Evolutionary conservation across 371 early-diverging fungal genomes (phyloP), one percentile per base, ranked within the genome.

Genomic region (Mortierella sp.): DNA sequence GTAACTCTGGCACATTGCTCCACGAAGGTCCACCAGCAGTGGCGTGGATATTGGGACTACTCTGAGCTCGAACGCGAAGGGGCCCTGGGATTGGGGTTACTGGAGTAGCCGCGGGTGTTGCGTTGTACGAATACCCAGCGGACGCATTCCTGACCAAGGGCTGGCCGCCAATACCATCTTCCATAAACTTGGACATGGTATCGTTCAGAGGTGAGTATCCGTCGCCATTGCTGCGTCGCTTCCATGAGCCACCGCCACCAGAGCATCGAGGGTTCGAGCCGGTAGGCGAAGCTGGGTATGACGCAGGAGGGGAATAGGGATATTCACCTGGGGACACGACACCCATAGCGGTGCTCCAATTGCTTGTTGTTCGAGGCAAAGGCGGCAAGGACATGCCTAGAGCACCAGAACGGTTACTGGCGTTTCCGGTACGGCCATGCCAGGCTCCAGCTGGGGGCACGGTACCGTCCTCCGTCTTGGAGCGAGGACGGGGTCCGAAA

Each of bases 11-110:
- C 0, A 54, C 66, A 54, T 67, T 72, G 61, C 62, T 64, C 76
- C 75, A 79, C 11, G 72, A 70, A 5, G 75, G 70, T 11, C 10
- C 26, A 43, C 70, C 75, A 49, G 75, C 73, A 10, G 83, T 57
- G 2, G 84, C 74, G 30, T 90, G 90, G 54, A 93, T 90, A 66
- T 91, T 91, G 43, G 93, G 91, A 71, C 88, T 93, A 70, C 91
- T 91, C 66, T 90, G 90, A 14, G 92, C 91, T 14, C 93, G 86
- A 63, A 88, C 80, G 10, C 92, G 86, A n/a, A 87, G 87, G 35
- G 83, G 87, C 18, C 78, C 78, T 64, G 78, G 77, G 58, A 69
- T 72, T 62, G 66, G 70, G 5, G 64, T 73, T 6, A 66, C 70
- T 59, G 83, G 76, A 22, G 70, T 58, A 0, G 72, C 72, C 18